Evolutionary conservation across 202 grass and related monocot genomes (phyloP).

Genomic region (Hordeum pubiflorum): DNA sequence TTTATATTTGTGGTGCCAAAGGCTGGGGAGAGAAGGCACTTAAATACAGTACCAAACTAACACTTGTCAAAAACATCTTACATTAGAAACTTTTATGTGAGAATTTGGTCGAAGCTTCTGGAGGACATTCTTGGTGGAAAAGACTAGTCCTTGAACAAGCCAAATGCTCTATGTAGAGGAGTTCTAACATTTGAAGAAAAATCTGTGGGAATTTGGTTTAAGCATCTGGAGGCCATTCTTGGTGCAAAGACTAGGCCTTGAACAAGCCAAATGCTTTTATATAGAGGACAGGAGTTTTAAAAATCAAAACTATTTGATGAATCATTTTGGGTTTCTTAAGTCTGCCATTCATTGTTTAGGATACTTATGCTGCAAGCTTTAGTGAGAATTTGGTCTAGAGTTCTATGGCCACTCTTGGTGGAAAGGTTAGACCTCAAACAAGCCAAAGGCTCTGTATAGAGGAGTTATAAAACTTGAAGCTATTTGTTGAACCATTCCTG

Average conservation of each 20-base stretch:
- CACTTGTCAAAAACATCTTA: background rate
- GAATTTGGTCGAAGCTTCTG: background rate
- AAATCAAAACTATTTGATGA: background rate
- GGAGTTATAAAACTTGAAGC: background rate
- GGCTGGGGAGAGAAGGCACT: conserved; percentile 31
- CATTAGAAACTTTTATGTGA: background rate
- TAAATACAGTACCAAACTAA: conserved; percentile 24
- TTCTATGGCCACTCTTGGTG: background rate
- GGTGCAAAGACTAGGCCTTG: too few species aligned
- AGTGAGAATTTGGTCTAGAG: background rate
- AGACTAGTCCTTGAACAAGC: background rate
- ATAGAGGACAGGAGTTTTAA: too few species aligned
- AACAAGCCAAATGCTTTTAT: too few species aligned
- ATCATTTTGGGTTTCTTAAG: background rate
- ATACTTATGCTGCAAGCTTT: background rate
- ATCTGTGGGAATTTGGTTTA: background rate
- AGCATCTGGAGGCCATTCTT: background rate
- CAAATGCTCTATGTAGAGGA: background rate
- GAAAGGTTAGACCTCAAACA: background rate
- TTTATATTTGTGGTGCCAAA: background rate
- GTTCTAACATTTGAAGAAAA: too few species aligned
- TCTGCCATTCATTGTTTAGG: too few species aligned
- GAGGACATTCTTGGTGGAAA: background rate
- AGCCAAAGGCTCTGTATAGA: background rate
- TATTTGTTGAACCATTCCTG: background rate